Evolutionary conservation across 75 land plant genomes (phyloP), one percentile per base, ranked within the genome.

Genomic region (Adiantum capillusveneris): DNA sequence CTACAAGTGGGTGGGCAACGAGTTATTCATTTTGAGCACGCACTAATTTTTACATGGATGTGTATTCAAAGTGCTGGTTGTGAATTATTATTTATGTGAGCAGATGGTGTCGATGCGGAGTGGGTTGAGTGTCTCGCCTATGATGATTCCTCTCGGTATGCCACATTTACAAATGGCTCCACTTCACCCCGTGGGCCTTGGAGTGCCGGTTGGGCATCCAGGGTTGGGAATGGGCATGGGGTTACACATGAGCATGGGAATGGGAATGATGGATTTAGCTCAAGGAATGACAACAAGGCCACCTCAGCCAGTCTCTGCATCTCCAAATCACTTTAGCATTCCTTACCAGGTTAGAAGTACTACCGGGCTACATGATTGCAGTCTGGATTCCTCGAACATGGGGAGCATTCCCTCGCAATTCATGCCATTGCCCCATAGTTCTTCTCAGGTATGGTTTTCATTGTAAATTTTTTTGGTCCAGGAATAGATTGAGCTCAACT

Each of bases 21-120:
- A 12, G 12, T 17, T 12, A 43, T 17, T 43, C 17, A 57, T 53
- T 14, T 14, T 12, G 44, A 12, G 55, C 13, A 53, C 20, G 18
- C 55, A 53, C n/a, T n/a, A n/a, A n/a, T n/a, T n/a, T n/a, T n/a
- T n/a, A n/a, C n/a, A n/a, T n/a, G n/a, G n/a, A n/a, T n/a, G n/a
- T n/a, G n/a, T n/a, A n/a, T n/a, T n/a, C n/a, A n/a, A n/a, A n/a
- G n/a, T n/a, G n/a, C n/a, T 34, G 37, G 37, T 34, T 34, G 37
- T 34, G 9, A n/a, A n/a, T n/a, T n/a, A n/a, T n/a, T n/a, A n/a
- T n/a, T n/a, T n/a, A n/a, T n/a, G 43, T 9, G 12, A 41, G 62
- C 74, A 84, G 83, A 77, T 84, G 87, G 65, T 84, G 56, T 60
- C 87, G 19, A 75, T 80, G 83, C 77, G 83, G 68, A 46, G 50